Percentiles rank a stretch among this genome's conserved stretches.
Conservation (phyloP, 129 eudicot species). For the Flaveria trinervia region DNA sequence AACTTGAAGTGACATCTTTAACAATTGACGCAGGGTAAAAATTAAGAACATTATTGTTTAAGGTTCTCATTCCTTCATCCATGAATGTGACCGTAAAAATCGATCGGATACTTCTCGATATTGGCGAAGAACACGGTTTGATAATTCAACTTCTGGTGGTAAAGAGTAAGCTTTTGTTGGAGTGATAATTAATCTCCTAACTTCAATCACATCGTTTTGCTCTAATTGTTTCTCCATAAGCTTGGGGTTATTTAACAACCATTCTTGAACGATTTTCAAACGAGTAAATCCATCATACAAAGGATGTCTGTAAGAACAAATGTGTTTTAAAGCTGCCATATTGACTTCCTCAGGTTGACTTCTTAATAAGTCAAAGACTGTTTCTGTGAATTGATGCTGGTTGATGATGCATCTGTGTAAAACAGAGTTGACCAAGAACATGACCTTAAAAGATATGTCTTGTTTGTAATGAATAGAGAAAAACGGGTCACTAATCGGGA, state of each 20-base stretch:
- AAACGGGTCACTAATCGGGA: not conserved
- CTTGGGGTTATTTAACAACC: conserved; percentile 12
- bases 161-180: conserved; percentile 20
- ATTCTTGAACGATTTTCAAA: conserved; percentile 15
- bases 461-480: conserved; percentile 20
- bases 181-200: conserved; percentile 16
- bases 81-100: conserved; percentile 17
- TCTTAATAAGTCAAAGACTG: conserved; percentile 2
- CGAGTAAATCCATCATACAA: conserved; percentile 15
- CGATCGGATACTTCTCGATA: conserved; percentile 11
- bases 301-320: conserved; percentile 10
- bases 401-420: conserved; percentile 21
- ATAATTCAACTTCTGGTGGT: conserved; percentile 21
- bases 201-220: conserved; percentile 9
- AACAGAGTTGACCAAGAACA: conserved; percentile 16
- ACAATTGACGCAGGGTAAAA: conserved; percentile 18
- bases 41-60: conserved; percentile 18
- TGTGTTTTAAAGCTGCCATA: conserved; percentile 17
- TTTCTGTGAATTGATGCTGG: conserved; percentile 19
- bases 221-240: conserved; percentile 11
- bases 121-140: conserved; percentile 23
- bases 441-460: conserved; percentile 9
- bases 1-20: not conserved
- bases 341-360: conserved; percentile 6
- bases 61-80: conserved; percentile 22